These are phyloP conservation scores for Populus hybrid DNA, from an alignment of 441 rosid genomes.

Conservation along the genomic window DNA sequence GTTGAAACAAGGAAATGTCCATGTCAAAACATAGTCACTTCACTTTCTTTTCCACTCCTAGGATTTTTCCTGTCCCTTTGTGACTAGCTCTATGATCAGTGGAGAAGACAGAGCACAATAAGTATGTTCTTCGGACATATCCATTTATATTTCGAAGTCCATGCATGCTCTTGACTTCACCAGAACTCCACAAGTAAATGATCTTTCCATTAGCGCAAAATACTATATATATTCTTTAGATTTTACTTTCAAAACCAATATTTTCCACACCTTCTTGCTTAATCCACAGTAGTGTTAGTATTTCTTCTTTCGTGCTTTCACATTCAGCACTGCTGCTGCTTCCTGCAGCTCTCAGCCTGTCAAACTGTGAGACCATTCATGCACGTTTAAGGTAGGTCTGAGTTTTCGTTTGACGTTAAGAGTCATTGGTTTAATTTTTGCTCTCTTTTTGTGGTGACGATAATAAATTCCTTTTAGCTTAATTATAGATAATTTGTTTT, in stretches of 20 bases:
- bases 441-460: too few relatives aligned
- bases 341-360: neutral
- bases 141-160: conserved; percentile 4
- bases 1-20: conserved; percentile 8
- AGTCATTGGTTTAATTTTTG: too few relatives aligned
- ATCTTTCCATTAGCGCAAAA: neutral
- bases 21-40: conserved; percentile 5
- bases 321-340: neutral
- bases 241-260: neutral
- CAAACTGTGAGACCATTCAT: neutral
- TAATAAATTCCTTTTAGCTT: too few relatives aligned
- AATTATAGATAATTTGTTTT: too few relatives aligned
- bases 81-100: neutral
- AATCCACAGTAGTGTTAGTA: neutral
- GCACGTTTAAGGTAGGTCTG: neutral
- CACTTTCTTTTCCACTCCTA: neutral
- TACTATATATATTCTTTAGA: neutral
- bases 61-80: conserved; percentile 20
- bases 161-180: conserved; percentile 15
- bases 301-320: neutral
- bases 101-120: conserved; percentile 13
- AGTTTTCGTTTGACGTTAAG: neutral
- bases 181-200: conserved; percentile 8
- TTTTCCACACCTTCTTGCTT: neutral
- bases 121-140: conserved; percentile 12